Percentiles rank a stretch among this genome's conserved stretches.
Evolutionary conservation across 495 filamentous ascomycete species (phyloP).

Genomic region (Penicillium ochrochloron): DNA sequence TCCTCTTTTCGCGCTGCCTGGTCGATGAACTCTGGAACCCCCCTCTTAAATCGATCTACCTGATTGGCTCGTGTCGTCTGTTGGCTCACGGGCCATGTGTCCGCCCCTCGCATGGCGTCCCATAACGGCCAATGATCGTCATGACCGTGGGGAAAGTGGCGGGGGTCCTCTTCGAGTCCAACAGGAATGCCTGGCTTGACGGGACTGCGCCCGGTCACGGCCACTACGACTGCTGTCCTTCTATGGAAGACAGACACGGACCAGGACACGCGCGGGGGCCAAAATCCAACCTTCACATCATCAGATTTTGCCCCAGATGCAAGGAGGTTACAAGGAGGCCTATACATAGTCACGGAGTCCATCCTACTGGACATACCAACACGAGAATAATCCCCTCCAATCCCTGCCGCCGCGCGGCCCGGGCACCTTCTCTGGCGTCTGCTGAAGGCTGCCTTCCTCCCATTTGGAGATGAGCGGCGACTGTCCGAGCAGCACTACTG

Average conservation of each 20-base stretch:
- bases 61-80: not conserved
- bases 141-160: slow-evolving; percentile 23
- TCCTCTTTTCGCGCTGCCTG: slow-evolving; percentile 11
- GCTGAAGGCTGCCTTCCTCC: not conserved
- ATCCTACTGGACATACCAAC: not conserved
- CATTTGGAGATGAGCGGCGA: not conserved
- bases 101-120: slow-evolving; percentile 35
- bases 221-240: no score
- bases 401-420: slow-evolving; percentile 10
- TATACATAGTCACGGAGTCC: not conserved
- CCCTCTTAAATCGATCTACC: not conserved
- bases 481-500: slow-evolving; percentile 7
- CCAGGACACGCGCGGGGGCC: not conserved
- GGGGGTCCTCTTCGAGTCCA: slow-evolving; percentile 17
- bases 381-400: not conserved
- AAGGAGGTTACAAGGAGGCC: not conserved
- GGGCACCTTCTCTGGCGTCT: not conserved
- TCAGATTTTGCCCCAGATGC: not conserved
- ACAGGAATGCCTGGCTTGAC: not conserved
- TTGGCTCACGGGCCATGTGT: slow-evolving; percentile 34
- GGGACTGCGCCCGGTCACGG: not conserved
- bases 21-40: slow-evolving; percentile 13
- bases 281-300: slow-evolving; percentile 4
- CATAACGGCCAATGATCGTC: slow-evolving; percentile 25
- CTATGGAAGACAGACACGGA: not conserved